Evolutionary conservation across 352 stramenopile genomes (phyloP), one percentile per base, ranked within the genome.

Genomic region (Phytophthora rubi): DNA sequence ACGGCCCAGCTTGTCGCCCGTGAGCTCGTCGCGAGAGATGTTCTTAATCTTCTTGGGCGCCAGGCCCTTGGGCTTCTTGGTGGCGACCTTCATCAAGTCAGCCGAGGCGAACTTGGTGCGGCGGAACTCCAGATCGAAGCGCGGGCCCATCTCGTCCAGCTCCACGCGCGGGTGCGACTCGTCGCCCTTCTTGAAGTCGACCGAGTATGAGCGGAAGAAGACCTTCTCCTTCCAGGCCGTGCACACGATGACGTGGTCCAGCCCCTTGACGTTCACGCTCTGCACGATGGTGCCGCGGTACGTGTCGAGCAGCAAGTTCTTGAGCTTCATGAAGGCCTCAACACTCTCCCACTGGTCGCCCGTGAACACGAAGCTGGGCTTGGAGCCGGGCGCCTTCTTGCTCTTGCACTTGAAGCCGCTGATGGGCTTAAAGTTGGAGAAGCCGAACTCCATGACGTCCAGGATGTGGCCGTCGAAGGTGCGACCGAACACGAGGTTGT

Each of bases 381-480:
- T 99, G 57, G 88, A 98, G 53, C 97, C 95, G 16, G 97, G 85
- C n/a, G 88, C 89, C 71, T 94, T 94, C 81, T 96, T 96, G 70
- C 85, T 94, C 71, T 96, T 94, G 82, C 84, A 92, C 71, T 93
- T 94, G 75, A 99, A 98, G 62, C 93, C 93, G 35, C 92, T 88
- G 35, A 99, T 90, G 16, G 91, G 89, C 68, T 98, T 97, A 74
- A 98, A 99, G 58, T 98, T 92, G 33, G 96, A 87, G 61, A 99
- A 95, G 26, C 93, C 94, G 18, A 99, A 80, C 88, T 99, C 98
- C 62, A 99, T 91, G 79, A 99, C 98, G 79, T 99, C 98, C 52
- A 99, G 79, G 26, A 99, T 89, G 81, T 99, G 92, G 33, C 95
- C 95, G 81, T 99, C 97, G 75, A 99, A 99, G 10, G 95, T 99